These are phyloP conservation scores for Diatrype stigma DNA, from an alignment of 2,329 filamentous ascomycete genomes.

Conservation along the genomic window DNA sequence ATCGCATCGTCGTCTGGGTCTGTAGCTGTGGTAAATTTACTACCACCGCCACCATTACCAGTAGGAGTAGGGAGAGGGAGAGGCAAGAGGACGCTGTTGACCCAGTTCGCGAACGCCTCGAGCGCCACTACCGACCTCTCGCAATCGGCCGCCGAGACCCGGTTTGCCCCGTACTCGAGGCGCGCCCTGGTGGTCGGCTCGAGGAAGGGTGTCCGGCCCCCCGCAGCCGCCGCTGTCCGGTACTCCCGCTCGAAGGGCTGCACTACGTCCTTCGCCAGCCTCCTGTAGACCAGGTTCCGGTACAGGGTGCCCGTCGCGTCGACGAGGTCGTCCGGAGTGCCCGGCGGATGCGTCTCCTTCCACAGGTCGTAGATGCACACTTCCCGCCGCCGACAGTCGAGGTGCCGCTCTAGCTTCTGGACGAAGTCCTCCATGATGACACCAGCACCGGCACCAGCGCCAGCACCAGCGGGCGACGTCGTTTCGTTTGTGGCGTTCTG, in stretches of 20 bases:
- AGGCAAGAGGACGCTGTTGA: slow-evolving; percentile 11
- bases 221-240: not conserved
- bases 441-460: slow-evolving; percentile 2
- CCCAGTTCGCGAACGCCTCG: slow-evolving; percentile 8
- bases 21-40: too few relatives aligned
- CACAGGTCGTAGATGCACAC: slow-evolving; percentile 11
- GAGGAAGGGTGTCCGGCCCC: slow-evolving; percentile 8
- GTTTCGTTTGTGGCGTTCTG: too few relatives aligned
- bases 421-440: slow-evolving; percentile 9
- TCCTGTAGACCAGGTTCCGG: slow-evolving; percentile 10
- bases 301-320: slow-evolving; percentile 11
- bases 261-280: slow-evolving; percentile 5
- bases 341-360: slow-evolving; percentile 7
- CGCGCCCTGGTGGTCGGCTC: slow-evolving; percentile 10
- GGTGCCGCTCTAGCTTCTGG: slow-evolving; percentile 4
- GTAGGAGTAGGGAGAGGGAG: too few relatives aligned
- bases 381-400: slow-evolving; percentile 7
- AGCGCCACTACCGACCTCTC: slow-evolving; percentile 1
- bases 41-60: too few relatives aligned
- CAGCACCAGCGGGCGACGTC: too few relatives aligned
- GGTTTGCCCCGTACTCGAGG: slow-evolving; percentile 10
- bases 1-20: not conserved
- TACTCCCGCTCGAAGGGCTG: slow-evolving; percentile 8
- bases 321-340: slow-evolving; percentile 4
- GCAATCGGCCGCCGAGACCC: slow-evolving; percentile 2